Evolutionary conservation across 2,329 filamentous ascomycete species (phyloP), one percentile per base, ranked within the genome.

Genomic region (Huntiella bhutanensis): DNA sequence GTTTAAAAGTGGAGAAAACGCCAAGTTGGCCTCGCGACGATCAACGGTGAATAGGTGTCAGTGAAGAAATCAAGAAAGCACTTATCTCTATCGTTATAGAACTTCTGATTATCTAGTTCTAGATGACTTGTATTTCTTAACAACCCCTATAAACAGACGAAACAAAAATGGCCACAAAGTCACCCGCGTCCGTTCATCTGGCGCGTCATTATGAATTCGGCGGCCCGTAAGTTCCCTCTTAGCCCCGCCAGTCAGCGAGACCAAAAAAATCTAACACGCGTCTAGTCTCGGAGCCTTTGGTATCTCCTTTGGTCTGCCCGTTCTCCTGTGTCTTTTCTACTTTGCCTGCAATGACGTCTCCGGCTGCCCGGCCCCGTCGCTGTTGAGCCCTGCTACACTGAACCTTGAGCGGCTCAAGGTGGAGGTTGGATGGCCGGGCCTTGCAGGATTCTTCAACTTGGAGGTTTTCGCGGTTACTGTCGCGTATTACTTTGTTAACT

Each of bases 341-440:
- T 93, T 95, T 58, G 68, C 80, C 55, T 95, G 88, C 71, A 96
- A 95, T 64, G 87, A 96, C 60, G 68, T 92, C 52, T 80, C 84
- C 6, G 88, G 91, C 49, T 96, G 91, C 58, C 91, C 88, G 41
- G 79, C 83, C 2, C 85, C 87, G 3, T 85, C 82, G 3, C 69
- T 88, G 6, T 70, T 93, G 34, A 69, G 71, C 53, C 86, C 82
- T 32, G 77, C 71, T 48, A 80, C 73, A 6, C 64, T 94, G 50
- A 77, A 77, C 37, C 65, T 86, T 41, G 73, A 79, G 15, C 72
- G 74, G 55, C 65, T 95, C 54, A 91, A 88, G 65, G 59, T 67
- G 47, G 85, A 95, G 57, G 75, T 84, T 38, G 85, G 82, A 54
- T 94, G 87, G 84, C 81, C 80, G 0, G 87, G 86, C 33, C 59